Evolutionary conservation across 1,284 basidiomycete genomes (phyloP).

Genomic region (Schizopora paradoxa): DNA sequence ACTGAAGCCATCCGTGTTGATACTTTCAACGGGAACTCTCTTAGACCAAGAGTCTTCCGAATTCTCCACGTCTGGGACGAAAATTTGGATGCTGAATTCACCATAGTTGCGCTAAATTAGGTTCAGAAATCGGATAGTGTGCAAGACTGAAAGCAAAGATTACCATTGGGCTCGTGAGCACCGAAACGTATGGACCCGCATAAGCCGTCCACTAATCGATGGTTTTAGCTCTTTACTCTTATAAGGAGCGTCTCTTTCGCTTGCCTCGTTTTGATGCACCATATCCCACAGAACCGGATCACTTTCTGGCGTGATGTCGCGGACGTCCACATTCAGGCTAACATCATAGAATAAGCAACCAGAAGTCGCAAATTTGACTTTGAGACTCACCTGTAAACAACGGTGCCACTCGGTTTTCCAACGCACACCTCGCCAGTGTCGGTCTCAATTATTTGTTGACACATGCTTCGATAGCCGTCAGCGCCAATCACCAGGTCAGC

Average conservation of each 20-base stretch:
- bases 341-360: conserved; percentile 15
- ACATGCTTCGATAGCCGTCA: conserved; percentile 44
- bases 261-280: conserved; percentile 7
- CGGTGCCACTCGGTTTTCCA: conserved; percentile 2
- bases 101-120: conserved; percentile 22
- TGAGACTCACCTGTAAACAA: neutral
- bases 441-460: conserved; percentile 29
- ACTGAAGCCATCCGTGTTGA: conserved; percentile 25
- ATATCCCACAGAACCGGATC: conserved; percentile 15
- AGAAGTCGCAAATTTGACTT: too few relatives aligned
- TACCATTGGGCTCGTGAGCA: conserved; percentile 15
- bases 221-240: too few relatives aligned
- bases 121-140: neutral
- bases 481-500: conserved; percentile 64
- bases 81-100: conserved; percentile 28
- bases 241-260: too few relatives aligned
- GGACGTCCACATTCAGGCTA: conserved; percentile 16
- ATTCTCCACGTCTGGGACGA: conserved; percentile 25
- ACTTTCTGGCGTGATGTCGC: conserved; percentile 9
- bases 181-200: conserved; percentile 12
- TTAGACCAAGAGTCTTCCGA: conserved; percentile 27
- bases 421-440: conserved; percentile 2
- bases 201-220: conserved; percentile 17
- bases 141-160: neutral
- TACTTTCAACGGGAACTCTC: conserved; percentile 22